phyloP scores from a whole-genome alignment of 2,329 filamentous ascomycete species.

The Fusarium brachygibbosum region DNA sequence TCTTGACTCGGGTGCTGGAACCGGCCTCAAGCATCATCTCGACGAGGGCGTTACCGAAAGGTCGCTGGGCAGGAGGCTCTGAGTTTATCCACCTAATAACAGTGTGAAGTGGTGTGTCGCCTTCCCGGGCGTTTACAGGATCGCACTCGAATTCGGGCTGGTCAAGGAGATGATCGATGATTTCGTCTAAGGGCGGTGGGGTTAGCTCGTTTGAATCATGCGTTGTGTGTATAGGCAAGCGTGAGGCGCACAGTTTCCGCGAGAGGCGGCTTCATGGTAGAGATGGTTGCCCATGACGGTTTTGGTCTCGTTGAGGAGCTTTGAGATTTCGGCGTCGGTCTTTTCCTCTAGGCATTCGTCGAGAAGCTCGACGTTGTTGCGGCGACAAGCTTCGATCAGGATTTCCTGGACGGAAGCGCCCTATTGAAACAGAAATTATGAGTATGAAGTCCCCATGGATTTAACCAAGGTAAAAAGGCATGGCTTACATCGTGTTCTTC shows the following conservation, averaged over 20 bases:
- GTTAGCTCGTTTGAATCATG: slow-evolving; percentile 32
- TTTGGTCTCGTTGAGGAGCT: slow-evolving; percentile 86
- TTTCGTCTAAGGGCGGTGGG: slow-evolving; percentile 70
- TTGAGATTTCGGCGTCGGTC: slow-evolving; percentile 74
- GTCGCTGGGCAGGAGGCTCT: slow-evolving; percentile 72
- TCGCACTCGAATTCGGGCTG: slow-evolving; percentile 89
- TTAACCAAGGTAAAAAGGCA: not conserved
- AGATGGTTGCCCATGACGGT: slow-evolving; percentile 90
- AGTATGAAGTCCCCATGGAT: not conserved
- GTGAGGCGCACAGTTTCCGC: slow-evolving; percentile 83
- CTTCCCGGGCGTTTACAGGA: slow-evolving; percentile 76
- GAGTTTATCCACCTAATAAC: slow-evolving; percentile 82
- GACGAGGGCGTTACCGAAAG: slow-evolving; percentile 75
- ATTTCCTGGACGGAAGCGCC: slow-evolving; percentile 88
- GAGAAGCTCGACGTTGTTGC: slow-evolving; percentile 91
- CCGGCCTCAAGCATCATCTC: slow-evolving; percentile 88
- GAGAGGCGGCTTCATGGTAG: slow-evolving; percentile 88
- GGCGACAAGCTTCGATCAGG: slow-evolving; percentile 91
- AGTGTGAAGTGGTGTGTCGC: slow-evolving; percentile 84
- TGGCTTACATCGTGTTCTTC: slow-evolving; percentile 56
- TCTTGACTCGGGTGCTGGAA: slow-evolving; percentile 68
- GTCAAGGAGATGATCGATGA: slow-evolving; percentile 85
- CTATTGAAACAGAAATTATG: slow-evolving; percentile 57
- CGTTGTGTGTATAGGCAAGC: not conserved
- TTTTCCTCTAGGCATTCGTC: slow-evolving; percentile 76